Base-by-base conservation (phyloP, 1,139 yeast species). In the Yamadazyma oceani region DNA sequence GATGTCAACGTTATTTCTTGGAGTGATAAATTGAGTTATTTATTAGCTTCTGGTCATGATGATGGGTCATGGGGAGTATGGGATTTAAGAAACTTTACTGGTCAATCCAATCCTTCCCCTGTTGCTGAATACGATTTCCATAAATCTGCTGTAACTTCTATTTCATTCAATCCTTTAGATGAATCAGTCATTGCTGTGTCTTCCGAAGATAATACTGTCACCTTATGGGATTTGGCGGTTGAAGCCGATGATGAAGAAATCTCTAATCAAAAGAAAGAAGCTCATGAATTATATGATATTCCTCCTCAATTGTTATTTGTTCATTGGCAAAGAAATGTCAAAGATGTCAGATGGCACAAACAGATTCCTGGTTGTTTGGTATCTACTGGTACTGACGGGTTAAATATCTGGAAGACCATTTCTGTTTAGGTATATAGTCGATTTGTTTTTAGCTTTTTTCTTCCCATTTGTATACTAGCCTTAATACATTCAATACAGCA, bases 21-120 rank as follows among this genome's bases (percentile, higher is more conserved):
- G 99, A 87, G 94, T 65, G 78, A 78, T 43, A 86, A 86, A 57
- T 85, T 90, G 48, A 84, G 84, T 55, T 87, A 89, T 54, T 69
- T 92, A 54, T 73, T 92, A 44, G 97, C 97, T 1, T 82, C 94
- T 36, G 99, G 99, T 48, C 96, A 92, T 57, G 99, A 92, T 60
- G 96, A 89, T 60, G 99, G 99, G 44, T 68, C 82, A 23, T 92
- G 97, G 96, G 89, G 95, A 38, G 94, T 92, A 30, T 92, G 99
- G 98, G 99, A 92, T 68, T 73, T 92, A 64, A 83, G 98, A 59
- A 85, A 79, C 51, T 89, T 94, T 66, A 77, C 79, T 47, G 78
- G 78, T 35, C 65, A 70, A 33, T 63, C 76, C 17, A 56, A 64
- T 19, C 86, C 89, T 9, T 66, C 80, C 13, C 94, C 95, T 12